Percentiles rank a stretch among this genome's conserved stretches.
Evolutionary conservation across 2,329 filamentous ascomycete genomes (phyloP).

Genomic region (Polychaeton citri): DNA sequence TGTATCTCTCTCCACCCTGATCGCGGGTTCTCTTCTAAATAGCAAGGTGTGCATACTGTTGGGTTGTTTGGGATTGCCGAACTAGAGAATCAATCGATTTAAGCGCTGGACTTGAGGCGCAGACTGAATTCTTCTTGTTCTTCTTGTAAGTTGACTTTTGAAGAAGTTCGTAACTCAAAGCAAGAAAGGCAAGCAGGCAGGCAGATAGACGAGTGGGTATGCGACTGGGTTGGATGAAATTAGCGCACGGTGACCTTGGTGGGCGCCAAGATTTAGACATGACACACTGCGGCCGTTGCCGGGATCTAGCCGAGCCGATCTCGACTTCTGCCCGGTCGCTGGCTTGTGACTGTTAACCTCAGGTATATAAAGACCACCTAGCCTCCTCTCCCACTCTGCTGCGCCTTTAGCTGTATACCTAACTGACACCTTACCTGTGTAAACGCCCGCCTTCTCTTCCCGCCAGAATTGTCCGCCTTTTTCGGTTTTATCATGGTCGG

Average conservation of each 20-base stretch:
- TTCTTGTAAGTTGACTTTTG: conserved; percentile 15
- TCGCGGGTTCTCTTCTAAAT: too few species aligned
- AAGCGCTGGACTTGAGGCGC: conserved; percentile 77
- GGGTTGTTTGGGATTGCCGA: conserved; percentile 27
- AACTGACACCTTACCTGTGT: too few species aligned
- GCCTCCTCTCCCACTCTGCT: too few species aligned
- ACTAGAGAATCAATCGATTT: conserved; percentile 99
- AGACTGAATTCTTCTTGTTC: conserved; percentile 99
- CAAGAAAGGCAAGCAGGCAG: conserved; percentile 4
- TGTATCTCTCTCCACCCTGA: too few species aligned
- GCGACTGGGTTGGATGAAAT: conserved; percentile 5
- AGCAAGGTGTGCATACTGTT: conserved; percentile 12
- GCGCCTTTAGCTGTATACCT: too few species aligned
- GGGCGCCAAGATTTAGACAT: not conserved
- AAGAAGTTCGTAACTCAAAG: conserved; percentile 10
- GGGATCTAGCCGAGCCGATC: not conserved
- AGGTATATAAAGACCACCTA: not conserved
- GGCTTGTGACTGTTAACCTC: not conserved
- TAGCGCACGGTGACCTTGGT: not conserved
- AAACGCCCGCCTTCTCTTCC: too few species aligned
- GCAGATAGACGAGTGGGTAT: conserved; percentile 6
- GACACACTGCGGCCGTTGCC: not conserved
- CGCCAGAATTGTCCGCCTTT: too few species aligned
- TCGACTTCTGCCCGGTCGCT: not conserved
- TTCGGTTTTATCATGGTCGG: not conserved